Evolutionary conservation across 495 filamentous ascomycete genomes (phyloP), one percentile per base, ranked within the genome.

Genomic region (Penicillium nucicola): DNA sequence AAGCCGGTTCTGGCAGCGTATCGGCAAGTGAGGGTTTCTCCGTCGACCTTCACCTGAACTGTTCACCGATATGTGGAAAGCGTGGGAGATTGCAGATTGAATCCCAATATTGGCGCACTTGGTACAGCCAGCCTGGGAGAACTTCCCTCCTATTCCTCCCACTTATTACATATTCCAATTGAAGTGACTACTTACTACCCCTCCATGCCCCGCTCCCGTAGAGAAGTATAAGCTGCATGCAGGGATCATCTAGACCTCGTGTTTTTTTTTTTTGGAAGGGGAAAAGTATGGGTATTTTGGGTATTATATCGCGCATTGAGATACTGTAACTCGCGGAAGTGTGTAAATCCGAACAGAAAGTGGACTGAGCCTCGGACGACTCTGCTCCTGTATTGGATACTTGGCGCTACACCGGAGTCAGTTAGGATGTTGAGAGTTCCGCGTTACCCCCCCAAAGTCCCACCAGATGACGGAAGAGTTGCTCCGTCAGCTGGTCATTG

Each of bases 391-490:
- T 57, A 59, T 53, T 53, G 34, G 46, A 44, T 58, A 62, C 60
- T 60, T 60, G 52, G 60, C 56, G 49, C 53, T 53, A 60, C 60
- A 62, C 60, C 60, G 60, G 53, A 50, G 35, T 17, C 15, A 53
- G 46, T 45, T 56, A 48, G n/a, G 18, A 48, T 20, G 14, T 20
- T 25, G 34, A 30, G 28, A n/a, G 49, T 56, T 52, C 45, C 25
- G 28, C 44, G 49, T 53, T 58, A 56, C 62, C 52, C 52, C 58
- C 61, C 59, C 56, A 61, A 56, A 42, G 66, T 70, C 67, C 69
- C 66, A 69, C 70, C 62, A 65, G 39, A 65, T 74, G 71, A 74
- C 71, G 71, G 70, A 74, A 68, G 60, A 57, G 33, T 65, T 68
- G 69, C 69, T 74, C 71, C 71, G 71, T 74, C 64, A 73, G 61